Percentiles rank a stretch among this genome's conserved stretches.
Evolutionary conservation across 805 yeast species (phyloP).

Genomic region (Metschnikowia vanudenii): DNA sequence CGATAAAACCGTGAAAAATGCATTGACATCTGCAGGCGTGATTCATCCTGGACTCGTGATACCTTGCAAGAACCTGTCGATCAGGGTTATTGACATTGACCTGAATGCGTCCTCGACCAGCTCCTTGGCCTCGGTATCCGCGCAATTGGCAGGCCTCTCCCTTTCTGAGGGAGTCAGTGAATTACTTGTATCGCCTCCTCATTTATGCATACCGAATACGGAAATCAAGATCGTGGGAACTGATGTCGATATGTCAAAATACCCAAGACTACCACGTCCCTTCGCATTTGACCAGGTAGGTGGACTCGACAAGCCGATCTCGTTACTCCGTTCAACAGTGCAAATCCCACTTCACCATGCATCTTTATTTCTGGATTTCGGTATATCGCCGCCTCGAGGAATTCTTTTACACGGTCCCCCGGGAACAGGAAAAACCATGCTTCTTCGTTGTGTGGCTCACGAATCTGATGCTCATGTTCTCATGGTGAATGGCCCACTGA

Average conservation of each 20-base stretch:
- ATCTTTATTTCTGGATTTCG: conserved; percentile 71
- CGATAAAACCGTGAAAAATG: conserved; percentile 38
- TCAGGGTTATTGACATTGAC: conserved; percentile 31
- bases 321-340: conserved; percentile 59
- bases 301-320: conserved; percentile 68
- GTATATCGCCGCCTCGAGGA: conserved; percentile 92
- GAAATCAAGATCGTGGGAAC: conserved; percentile 16
- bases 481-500: conserved; percentile 85
- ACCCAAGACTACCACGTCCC: conserved; percentile 45
- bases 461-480: conserved; percentile 81
- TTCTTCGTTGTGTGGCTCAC: conserved; percentile 76
- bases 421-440: conserved; percentile 94
- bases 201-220: conserved; percentile 36
- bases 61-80: conserved; percentile 15
- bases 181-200: conserved; percentile 46
- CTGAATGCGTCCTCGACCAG: conserved; percentile 15
- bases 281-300: conserved; percentile 62
- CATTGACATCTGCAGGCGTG: conserved; percentile 55
- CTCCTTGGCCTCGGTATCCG: conserved; percentile 11
- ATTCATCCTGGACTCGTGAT: conserved; percentile 55
- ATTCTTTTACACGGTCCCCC: conserved; percentile 94
- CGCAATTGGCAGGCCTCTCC: conserved; percentile 15
- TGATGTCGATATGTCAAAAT: conserved; percentile 22
- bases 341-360: conserved; percentile 82
- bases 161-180: conserved; percentile 12